These are phyloP conservation scores for Gastrolobium bilobum DNA, from an alignment of 306 rosid genomes.

Conservation along the genomic window DNA sequence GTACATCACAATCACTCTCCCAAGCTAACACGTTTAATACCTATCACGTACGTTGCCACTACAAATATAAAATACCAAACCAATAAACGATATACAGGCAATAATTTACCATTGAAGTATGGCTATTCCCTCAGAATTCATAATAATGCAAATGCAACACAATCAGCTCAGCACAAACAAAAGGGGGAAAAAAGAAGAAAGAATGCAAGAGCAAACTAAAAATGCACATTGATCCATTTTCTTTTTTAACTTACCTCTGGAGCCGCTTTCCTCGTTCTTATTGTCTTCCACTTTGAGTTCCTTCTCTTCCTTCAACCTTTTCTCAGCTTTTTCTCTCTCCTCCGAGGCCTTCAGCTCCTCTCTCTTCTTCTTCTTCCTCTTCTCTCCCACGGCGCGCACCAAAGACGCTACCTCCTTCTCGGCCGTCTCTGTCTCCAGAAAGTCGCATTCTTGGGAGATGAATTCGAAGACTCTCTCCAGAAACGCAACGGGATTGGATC, in stretches of 20 bases:
- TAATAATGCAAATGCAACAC: neutral
- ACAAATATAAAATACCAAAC: neutral
- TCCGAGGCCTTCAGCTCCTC: slow-evolving; percentile 48
- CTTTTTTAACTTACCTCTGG: slow-evolving; percentile 47
- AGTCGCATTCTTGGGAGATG: slow-evolving; percentile 76
- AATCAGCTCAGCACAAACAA: neutral
- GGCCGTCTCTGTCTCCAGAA: slow-evolving; percentile 56
- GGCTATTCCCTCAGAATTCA: neutral
- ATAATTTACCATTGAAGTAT: neutral
- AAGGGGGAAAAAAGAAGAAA: neutral
- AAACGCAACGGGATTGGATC: slow-evolving; percentile 66
- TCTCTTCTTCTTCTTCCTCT: slow-evolving; percentile 49
- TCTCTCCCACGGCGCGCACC: slow-evolving; percentile 51
- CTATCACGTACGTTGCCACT: neutral
- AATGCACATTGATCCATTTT: too few relatives aligned
- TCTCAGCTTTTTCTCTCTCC: slow-evolving; percentile 42
- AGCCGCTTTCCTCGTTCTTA: slow-evolving; percentile 44
- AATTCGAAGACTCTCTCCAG: slow-evolving; percentile 70
- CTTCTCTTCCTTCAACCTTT: slow-evolving; percentile 41
- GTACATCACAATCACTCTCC: neutral
- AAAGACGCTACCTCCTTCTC: slow-evolving; percentile 58
- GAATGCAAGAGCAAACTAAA: neutral
- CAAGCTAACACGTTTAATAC: neutral
- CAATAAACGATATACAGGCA: neutral
- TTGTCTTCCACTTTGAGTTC: slow-evolving; percentile 35